These are phyloP conservation scores for Elsinoe perseae DNA, from an alignment of 2,329 filamentous ascomycete genomes.

Conservation along the genomic window DNA sequence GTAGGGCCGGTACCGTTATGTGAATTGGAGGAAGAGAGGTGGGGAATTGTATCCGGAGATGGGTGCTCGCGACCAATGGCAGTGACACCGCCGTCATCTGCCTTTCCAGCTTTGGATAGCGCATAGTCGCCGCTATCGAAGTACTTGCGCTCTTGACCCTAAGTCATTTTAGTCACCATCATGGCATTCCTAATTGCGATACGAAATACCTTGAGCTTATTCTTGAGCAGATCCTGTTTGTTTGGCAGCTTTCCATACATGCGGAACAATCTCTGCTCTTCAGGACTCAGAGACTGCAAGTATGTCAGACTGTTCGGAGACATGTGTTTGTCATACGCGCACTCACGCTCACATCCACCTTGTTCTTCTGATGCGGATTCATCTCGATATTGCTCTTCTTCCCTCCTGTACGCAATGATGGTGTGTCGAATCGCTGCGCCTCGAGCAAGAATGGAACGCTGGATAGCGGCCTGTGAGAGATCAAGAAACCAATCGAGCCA, in stretches of 20 bases:
- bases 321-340: background rate
- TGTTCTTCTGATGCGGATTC: conserved; percentile 98
- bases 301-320: conserved; percentile 2
- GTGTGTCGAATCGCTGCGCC: background rate
- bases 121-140: conserved; percentile 94
- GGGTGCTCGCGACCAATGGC: conserved; percentile 92
- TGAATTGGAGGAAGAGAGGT: conserved; percentile 27
- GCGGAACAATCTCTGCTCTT: conserved; percentile 93
- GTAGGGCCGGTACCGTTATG: conserved; percentile 22
- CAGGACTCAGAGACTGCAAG: conserved; percentile 75
- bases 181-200: background rate
- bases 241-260: conserved; percentile 97
- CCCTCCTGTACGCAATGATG: background rate
- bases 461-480: too few relatives aligned
- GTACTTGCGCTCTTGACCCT: conserved; percentile 77
- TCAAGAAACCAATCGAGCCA: too few relatives aligned
- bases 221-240: conserved; percentile 92
- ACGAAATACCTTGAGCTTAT: conserved; percentile 71
- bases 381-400: conserved; percentile 44
- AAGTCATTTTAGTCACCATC: background rate
- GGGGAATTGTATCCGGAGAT: conserved; percentile 39
- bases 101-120: conserved; percentile 92
- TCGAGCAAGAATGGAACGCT: background rate
- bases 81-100: conserved; percentile 85
- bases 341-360: conserved; percentile 88